Base-by-base conservation (phyloP, 352 stramenopile species). In the Pythium myriotylum region DNA sequence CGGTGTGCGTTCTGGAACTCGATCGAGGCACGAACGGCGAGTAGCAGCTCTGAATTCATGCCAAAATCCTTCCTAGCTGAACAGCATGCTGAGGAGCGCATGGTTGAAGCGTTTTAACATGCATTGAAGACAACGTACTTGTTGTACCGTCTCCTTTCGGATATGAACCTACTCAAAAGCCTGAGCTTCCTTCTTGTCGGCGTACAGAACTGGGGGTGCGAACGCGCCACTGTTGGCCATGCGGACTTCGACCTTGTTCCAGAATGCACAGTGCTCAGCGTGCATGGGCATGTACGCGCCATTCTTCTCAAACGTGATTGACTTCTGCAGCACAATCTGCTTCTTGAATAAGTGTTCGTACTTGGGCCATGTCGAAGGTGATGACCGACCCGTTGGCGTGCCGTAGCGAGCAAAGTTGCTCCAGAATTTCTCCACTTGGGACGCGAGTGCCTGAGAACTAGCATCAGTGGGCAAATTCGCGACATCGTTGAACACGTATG, bases 251-350 rank as follows among this genome's bases (percentile, higher is more conserved):
- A 67, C 23, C 17, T 40, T 61, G 29, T 67, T 60, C 59, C 59
- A 67, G 51, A 67, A 67, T n/a, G 52, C 51, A 23, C 59, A 67
- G 1, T 51, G 59, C 32, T 67, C 59, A 0, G 42, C 59, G 27
- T 67, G 59, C 9, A 19, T 12, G 3, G 59, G 59, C 59, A 67
- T 61, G 52, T 62, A 67, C 33, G 50, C 59, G 35, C 59, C 59
- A 10, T 56, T 61, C 13, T 33, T 32, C 52, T 67, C 59, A 24
- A 43, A 19, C 9, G 5, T 32, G 19, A 67, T 9, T 16, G 14
- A 7, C 10, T 29, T 32, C 45, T 67, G 59, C 8, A 67, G 35
- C 8, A 61, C 50, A 26, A 67, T 43, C 26, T 67, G 59, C 35
- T 67, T 49, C 42, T 56, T 54, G 22, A 29, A 4, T 1, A 27